Evolutionary conservation across 192 early-diverging fungal species (phyloP).

Genomic region (Podila minutissima): DNA sequence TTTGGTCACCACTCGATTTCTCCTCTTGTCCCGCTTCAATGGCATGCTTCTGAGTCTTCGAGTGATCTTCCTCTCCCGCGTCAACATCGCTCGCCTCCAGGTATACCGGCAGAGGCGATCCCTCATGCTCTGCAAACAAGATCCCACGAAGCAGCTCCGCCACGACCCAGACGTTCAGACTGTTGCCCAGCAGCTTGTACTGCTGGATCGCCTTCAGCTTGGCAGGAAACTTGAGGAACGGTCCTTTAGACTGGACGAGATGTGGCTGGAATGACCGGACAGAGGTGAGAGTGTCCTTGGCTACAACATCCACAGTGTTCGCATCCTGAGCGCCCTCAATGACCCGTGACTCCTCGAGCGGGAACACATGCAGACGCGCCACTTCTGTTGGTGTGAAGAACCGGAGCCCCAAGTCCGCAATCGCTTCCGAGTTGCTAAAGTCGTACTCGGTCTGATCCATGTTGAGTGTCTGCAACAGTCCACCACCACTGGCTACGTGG

Average conservation of each 20-base stretch:
- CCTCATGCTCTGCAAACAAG: conserved; percentile 57
- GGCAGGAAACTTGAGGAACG: conserved; percentile 73
- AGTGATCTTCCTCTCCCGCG: neutral
- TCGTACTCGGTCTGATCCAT: conserved; percentile 74
- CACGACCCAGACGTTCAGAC: conserved; percentile 85
- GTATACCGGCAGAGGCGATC: conserved; percentile 22
- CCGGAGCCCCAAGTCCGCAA: conserved; percentile 77
- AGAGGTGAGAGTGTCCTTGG: conserved; percentile 8
- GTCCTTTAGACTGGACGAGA: conserved; percentile 25
- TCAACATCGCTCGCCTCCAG: neutral
- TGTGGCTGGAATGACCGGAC: conserved; percentile 16
- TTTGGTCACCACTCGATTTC: no score
- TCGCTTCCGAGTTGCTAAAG: conserved; percentile 68
- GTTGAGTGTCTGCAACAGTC: conserved; percentile 78
- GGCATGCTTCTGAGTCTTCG: neutral
- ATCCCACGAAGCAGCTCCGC: conserved; percentile 77
- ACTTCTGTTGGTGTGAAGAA: conserved; percentile 87
- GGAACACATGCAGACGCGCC: conserved; percentile 84
- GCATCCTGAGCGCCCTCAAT: neutral
- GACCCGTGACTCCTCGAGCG: conserved; percentile 37
- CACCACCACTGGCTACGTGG: conserved; percentile 81
- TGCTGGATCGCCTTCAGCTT: conserved; percentile 69
- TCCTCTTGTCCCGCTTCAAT: neutral
- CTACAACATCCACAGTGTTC: neutral
- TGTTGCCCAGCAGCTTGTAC: conserved; percentile 89